phyloP scores from a whole-genome alignment of 805 yeast species.

The Starmera quercuum region DNA sequence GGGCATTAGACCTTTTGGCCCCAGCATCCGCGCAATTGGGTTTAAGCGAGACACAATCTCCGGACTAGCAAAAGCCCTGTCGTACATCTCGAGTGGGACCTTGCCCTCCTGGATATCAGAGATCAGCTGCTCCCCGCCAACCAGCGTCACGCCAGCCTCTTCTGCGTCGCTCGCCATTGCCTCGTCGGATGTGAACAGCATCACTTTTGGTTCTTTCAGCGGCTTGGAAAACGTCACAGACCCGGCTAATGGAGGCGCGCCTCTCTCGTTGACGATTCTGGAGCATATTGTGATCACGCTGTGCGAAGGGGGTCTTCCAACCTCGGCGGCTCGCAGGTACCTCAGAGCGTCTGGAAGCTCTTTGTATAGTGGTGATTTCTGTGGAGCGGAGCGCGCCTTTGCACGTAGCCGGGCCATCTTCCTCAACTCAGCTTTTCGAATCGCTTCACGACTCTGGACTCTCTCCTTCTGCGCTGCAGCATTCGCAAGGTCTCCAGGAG shows the following conservation, averaged over 20 bases:
- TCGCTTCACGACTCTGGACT: slow-evolving; percentile 16
- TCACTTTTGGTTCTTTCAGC: slow-evolving; percentile 52
- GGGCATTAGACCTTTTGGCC: slow-evolving; percentile 90
- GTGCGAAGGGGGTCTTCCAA: slow-evolving; percentile 69
- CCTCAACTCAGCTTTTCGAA: slow-evolving; percentile 27
- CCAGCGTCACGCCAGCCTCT: slow-evolving; percentile 49
- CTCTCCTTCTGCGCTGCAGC: slow-evolving; percentile 22
- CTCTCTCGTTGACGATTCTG: slow-evolving; percentile 62
- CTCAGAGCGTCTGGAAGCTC: slow-evolving; percentile 65
- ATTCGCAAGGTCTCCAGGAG: slow-evolving; percentile 20
- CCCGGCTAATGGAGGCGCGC: slow-evolving; percentile 71
- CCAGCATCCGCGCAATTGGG: slow-evolving; percentile 70
- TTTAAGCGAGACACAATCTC: slow-evolving; percentile 61
- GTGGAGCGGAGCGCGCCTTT: slow-evolving; percentile 33
- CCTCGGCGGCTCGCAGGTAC: slow-evolving; percentile 82
- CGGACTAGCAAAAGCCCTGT: slow-evolving; percentile 79
- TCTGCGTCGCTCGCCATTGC: slow-evolving; percentile 46
- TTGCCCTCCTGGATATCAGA: slow-evolving; percentile 47
- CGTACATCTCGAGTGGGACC: slow-evolving; percentile 45
- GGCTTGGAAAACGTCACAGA: slow-evolving; percentile 67
- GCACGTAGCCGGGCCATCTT: slow-evolving; percentile 27
- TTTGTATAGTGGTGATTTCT: slow-evolving; percentile 58
- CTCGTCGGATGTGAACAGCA: slow-evolving; percentile 59
- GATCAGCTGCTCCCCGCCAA: slow-evolving; percentile 69
- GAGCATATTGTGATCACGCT: slow-evolving; percentile 65